phyloP scores from a whole-genome alignment of 768 basidiomycete genomes.

The Tricholoma saponaceum region DNA sequence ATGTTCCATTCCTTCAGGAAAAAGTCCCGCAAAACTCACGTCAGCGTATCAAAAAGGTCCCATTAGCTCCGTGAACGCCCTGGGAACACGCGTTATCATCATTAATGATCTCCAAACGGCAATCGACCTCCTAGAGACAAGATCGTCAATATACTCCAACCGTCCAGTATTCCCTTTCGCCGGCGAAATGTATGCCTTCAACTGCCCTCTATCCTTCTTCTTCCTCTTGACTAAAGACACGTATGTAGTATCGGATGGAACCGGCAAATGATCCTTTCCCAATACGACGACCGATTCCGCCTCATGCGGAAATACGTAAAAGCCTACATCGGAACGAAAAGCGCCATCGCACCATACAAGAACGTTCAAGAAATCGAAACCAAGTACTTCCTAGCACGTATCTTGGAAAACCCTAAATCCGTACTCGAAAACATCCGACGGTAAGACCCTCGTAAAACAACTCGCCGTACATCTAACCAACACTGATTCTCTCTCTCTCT shows the following conservation, averaged over 20 bases:
- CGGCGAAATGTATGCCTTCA: conserved; percentile 9
- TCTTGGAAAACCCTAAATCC: conserved; percentile 7
- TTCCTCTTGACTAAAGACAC: not conserved
- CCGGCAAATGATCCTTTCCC: conserved; percentile 17
- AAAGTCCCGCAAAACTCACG: not conserved
- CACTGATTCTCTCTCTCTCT: too few species aligned
- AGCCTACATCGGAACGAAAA: conserved; percentile 12
- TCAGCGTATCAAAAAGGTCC: conserved; percentile 2
- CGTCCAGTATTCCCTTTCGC: conserved; percentile 15
- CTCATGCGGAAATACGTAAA: conserved; percentile 18
- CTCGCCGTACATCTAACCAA: too few species aligned
- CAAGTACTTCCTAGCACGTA: conserved; percentile 13
- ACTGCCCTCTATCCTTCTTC: too few species aligned
- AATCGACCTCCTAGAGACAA: conserved; percentile 13
- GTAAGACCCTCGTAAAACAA: conserved; percentile 4
- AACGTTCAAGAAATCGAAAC: conserved; percentile 11
- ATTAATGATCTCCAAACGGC: conserved; percentile 15
- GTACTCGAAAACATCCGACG: conserved; percentile 12
- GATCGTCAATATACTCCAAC: conserved; percentile 16
- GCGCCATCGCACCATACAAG: conserved; percentile 6
- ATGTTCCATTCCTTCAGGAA: not conserved
- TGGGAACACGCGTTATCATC: conserved; percentile 13
- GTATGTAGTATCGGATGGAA: conserved; percentile 13
- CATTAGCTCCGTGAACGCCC: conserved; percentile 13
- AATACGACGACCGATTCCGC: conserved; percentile 14